These are phyloP conservation scores for Aspergillus melleus DNA, from an alignment of 2,329 filamentous ascomycete genomes.

Conservation along the genomic window DNA sequence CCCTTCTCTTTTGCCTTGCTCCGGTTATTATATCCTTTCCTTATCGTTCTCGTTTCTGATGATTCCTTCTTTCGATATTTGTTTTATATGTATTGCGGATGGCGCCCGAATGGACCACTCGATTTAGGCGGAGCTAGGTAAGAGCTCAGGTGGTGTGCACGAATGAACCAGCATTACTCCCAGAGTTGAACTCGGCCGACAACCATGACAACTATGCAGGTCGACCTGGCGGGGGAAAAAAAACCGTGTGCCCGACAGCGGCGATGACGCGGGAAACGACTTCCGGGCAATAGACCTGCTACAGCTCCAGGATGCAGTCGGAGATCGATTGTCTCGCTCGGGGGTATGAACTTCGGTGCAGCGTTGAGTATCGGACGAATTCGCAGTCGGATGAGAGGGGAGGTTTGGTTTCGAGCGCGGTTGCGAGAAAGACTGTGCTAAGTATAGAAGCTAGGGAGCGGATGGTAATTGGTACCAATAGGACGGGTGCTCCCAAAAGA, in stretches of 20 bases:
- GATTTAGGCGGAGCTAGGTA: slow-evolving; percentile 27
- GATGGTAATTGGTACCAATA: slow-evolving; percentile 11
- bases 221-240: slow-evolving; percentile 8
- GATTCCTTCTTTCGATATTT: background rate
- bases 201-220: slow-evolving; percentile 19
- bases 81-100: background rate
- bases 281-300: slow-evolving; percentile 31
- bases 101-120: slow-evolving; percentile 1
- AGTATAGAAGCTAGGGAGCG: slow-evolving; percentile 15
- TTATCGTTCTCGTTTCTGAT: background rate
- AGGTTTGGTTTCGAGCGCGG: slow-evolving; percentile 3
- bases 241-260: slow-evolving; percentile 32
- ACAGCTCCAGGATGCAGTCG: slow-evolving; percentile 30
- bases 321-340: slow-evolving; percentile 11
- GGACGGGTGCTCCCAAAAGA: background rate
- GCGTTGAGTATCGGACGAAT: slow-evolving; percentile 2
- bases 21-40: background rate
- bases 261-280: slow-evolving; percentile 11
- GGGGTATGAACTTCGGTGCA: slow-evolving; percentile 11
- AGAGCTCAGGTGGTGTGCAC: slow-evolving; percentile 25
- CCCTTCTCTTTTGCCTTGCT: slow-evolving; percentile 10
- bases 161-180: slow-evolving; percentile 37
- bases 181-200: slow-evolving; percentile 14
- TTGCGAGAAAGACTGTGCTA: slow-evolving; percentile 12
- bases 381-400: slow-evolving; percentile 12